A percentile compares a stretch with the other conserved stretches of the same genome.
Evolutionary conservation across 1,284 basidiomycete genomes (phyloP).

Genomic region (Trametes pubescens): DNA sequence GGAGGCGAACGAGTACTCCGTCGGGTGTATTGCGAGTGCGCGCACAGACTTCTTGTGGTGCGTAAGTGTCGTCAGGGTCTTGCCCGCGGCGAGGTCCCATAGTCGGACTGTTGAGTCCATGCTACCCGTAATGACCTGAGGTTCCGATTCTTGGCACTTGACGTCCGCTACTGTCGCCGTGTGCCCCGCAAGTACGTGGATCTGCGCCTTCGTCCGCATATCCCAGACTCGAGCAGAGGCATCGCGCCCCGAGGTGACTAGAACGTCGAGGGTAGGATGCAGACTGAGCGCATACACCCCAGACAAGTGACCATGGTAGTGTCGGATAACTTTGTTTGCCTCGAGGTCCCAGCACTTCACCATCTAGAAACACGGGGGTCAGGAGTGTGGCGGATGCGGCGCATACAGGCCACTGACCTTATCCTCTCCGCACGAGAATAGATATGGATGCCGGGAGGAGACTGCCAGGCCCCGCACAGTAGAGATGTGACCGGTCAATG

Average conservation of each 20-base stretch:
- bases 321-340: slow-evolving; percentile 97
- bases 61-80: slow-evolving; percentile 93
- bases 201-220: slow-evolving; percentile 97
- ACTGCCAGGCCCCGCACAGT: slow-evolving; percentile 96
- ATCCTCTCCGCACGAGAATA: slow-evolving; percentile 98
- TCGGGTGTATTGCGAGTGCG: slow-evolving; percentile 92
- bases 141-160: slow-evolving; percentile 94
- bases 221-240: slow-evolving; percentile 98
- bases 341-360: slow-evolving; percentile 99
- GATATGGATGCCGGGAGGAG: slow-evolving; percentile 92
- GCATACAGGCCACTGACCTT: slow-evolving; percentile 62
- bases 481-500: slow-evolving; percentile 96
- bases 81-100: slow-evolving; percentile 99
- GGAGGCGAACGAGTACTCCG: slow-evolving; percentile 95
- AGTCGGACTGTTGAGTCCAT: slow-evolving; percentile 98
- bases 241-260: slow-evolving; percentile 95
- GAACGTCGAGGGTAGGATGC: slow-evolving; percentile 95
- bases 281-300: slow-evolving; percentile 93
- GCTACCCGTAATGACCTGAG: slow-evolving; percentile 96
- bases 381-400: neutral
- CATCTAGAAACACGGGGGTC: slow-evolving; percentile 66
- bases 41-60: slow-evolving; percentile 99
- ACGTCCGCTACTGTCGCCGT: slow-evolving; percentile 95
- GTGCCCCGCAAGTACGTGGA: slow-evolving; percentile 94
- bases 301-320: slow-evolving; percentile 97